Base-by-base conservation (phyloP, 73 alveolate species). In the Paramecium biaurelia region DNA sequence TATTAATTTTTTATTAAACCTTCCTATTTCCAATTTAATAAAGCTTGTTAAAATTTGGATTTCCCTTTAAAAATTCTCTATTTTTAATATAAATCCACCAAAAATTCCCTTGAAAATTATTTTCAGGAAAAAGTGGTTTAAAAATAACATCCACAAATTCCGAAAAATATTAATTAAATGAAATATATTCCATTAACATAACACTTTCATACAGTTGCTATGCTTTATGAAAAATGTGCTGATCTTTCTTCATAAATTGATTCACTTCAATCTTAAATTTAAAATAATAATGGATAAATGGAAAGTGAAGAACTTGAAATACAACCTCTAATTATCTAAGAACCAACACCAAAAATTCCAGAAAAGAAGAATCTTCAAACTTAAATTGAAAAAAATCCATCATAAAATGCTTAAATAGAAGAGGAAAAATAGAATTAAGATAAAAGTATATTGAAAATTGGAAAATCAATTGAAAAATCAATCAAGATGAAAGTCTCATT, bases 191-290 rank as follows among this genome's bases (percentile, higher is more conserved):
- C 84, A 30, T 32, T 63, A 30, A 63, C 84, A 9, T 26, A 63
- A 14, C 84, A 63, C 26, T 32, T 63, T 24, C 6, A 26, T 11
- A 63, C 84, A 30, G 84, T 63, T 23, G 84, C 84, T 8, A 63
- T 63, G 84, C 47, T 63, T 7, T 63, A 63, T 63, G 84, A 63
- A 63, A 63, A 63, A 30, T 63, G 84, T 32, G 84, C 84, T 23
- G 84, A 63, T 32, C 84, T 63, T 32, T 63, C 84, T 20, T 63
- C 84, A 0, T n/a, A 63, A 26, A 63, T 63, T 5, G 84, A 63
- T 26, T 26, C 41, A 63, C 84, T 63, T 30, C 45, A 63, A 63
- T 63, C 41, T 2, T 4, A 63, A 32, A 53, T 53, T n/a, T 15
- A 20, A 53, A 53, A 53, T 53, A 53, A 53, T 53, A 18, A 53